Evolutionary conservation across 164 flowering plant genomes (phyloP), one percentile per base, ranked within the genome.

Genomic region (Santalum album): DNA sequence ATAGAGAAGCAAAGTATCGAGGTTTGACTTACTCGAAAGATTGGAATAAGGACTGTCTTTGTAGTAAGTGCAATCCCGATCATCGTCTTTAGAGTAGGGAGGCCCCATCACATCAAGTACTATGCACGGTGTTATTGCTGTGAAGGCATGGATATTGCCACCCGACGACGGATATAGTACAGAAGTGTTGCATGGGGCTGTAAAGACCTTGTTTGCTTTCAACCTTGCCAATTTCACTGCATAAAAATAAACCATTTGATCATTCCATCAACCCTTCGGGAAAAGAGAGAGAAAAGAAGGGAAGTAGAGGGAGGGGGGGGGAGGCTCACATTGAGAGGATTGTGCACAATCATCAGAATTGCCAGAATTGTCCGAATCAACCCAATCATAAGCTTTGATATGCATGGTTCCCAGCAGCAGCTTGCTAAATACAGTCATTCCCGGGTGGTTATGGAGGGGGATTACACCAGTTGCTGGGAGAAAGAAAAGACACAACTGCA

Each of bases 381-480:
- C 84, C 94, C 80, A 90, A 59, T 90, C 97, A 58, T 80, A 87
- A 0, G 97, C 74, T 53, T 78, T 87, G 20, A 87, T 82, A 69
- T 87, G 97, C 97, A 90, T 78, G 7, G 72, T 65, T 12, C 97
- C 96, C 5, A 82, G 15, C 1, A 90, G 71, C 49, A 90, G 89
- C 61, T 87, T 90, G 76, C 79, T 85, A 69, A 87, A 85, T 5
- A 90, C 97, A 1, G 97, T 90, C 97, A 90, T 90, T 42, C 62
- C 94, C 4, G 97, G 97, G 68, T 90, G 97, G 67, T 90, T 85
- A 52, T 90, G 97, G 34, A 90, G 87, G 5, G 96, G 97, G 46
- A 90, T 83, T 24, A 83, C 86, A 6, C 70, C 90, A 16, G 49
- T 63, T 56, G 78, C 72, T 6, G 97, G 97, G 35, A 90, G 75